Conservation (phyloP, 306 rosid species). For the Prunus padus region DNA sequence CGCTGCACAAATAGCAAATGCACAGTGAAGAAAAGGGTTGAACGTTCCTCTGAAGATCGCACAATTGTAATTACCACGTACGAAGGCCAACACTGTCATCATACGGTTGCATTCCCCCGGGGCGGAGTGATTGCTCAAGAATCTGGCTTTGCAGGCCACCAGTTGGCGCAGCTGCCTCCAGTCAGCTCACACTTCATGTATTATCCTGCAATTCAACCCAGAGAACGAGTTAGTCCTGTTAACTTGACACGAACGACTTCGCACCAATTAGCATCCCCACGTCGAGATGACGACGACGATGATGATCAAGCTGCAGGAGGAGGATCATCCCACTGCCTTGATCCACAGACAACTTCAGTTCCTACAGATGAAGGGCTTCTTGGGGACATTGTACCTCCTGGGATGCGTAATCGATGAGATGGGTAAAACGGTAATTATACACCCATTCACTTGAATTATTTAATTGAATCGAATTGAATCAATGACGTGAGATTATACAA, state of each 20-base stretch:
- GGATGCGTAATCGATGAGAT: conserved; percentile 59
- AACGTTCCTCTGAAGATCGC: conserved; percentile 85
- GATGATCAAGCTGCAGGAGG: conserved; percentile 18
- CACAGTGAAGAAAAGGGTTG: conserved; percentile 95
- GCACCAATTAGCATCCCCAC: conserved; percentile 13
- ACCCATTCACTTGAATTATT: background rate
- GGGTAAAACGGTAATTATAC: background rate
- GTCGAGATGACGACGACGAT: background rate
- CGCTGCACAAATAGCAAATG: conserved; percentile 98
- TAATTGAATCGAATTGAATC: background rate
- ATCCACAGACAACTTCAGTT: background rate
- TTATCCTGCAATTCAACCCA: conserved; percentile 50
- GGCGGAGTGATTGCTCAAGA: conserved; percentile 51
- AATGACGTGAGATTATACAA: background rate
- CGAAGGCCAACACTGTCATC: conserved; percentile 97
- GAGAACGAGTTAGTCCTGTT: conserved; percentile 1
- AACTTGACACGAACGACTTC: conserved; percentile 8
- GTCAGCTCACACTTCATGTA: conserved; percentile 43
- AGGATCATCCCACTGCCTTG: conserved; percentile 17
- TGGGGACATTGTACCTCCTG: conserved; percentile 81
- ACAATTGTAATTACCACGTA: conserved; percentile 82
- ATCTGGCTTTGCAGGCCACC: conserved; percentile 35
- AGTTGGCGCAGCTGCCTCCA: conserved; percentile 30
- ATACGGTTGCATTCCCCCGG: conserved; percentile 69
- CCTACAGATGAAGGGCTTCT: conserved; percentile 71